Base-by-base conservation (phyloP, 1,284 basidiomycete genomes). In the Ceratobasidium papillatum region DNA sequence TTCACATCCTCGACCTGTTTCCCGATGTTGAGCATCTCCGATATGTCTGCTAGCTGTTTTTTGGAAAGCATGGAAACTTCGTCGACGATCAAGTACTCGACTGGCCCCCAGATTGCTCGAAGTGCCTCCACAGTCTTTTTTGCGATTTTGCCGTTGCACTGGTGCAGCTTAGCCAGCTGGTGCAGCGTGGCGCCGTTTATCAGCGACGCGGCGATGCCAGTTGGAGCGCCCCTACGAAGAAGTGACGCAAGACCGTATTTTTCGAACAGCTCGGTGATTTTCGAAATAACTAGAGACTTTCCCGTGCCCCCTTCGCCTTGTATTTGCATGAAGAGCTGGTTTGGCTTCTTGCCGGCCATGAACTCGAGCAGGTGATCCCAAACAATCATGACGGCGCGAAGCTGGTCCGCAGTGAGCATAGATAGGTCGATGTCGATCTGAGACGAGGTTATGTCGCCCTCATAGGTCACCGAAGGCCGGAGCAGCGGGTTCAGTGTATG, bases 131-230 rank as follows among this genome's bases (percentile, higher is more conserved):
- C 8, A 14, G 27, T 36, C 11, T 68, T 62, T 22, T 45, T 19
- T 14, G 5, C 45, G 12, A 34, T 11, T 14, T 36, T 19, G 27
- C 61, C 22, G 19, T 34, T 17, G 25, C 22, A 11, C 51, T 19
- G 5, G 34, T 2, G 25, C 1, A 51, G 49, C 4, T 14, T 12
- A 34, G 22, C n/a, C 3, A 76, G 32, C 7, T 11, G 73, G 74
- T 84, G 84, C 0, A 82, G n/a, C 0, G 83, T 84, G 12, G 68
- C 22, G 0, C 82, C 82, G 47, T 81, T 79, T 32, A 84, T 82
- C 0, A 83, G 59, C 0, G 80, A 82, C 14, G 83, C 81, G 0
- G 83, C 82, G 8, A 84, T 78, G 17, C 64, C 64, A 0, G 82
- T 83, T 41, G 81, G 83, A 9, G 82, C 82, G 0, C 78, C 76